A percentile compares a stretch with the other conserved stretches of the same genome.
These are phyloP conservation scores for Diplocarpon mali DNA, from an alignment of 2,329 filamentous ascomycete species.

Conservation along the genomic window DNA sequence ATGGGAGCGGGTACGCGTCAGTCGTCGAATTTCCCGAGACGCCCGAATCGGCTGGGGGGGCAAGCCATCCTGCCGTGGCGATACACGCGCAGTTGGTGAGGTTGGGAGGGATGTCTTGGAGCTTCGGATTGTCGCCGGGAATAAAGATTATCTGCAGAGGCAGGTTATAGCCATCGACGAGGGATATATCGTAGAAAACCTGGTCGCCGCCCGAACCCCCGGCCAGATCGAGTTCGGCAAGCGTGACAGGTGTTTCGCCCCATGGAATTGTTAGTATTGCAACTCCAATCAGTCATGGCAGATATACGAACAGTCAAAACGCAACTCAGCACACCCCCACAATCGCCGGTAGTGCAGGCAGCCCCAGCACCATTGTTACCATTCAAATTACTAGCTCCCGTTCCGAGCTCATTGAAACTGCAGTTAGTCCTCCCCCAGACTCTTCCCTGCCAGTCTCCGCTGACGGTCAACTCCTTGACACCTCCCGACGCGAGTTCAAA, in stretches of 20 bases:
- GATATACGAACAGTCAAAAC: conserved; percentile 47
- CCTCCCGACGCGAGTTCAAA: conserved; percentile 53
- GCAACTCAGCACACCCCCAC: conserved; percentile 59
- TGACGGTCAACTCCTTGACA: conserved; percentile 52
- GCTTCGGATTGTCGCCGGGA: conserved; percentile 47
- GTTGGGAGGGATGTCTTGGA: conserved; percentile 58
- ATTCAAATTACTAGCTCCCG: conserved; percentile 34
- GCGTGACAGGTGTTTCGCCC: conserved; percentile 63
- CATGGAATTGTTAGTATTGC: conserved; percentile 26
- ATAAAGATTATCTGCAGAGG: conserved; percentile 54
- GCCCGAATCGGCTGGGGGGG: conserved; percentile 37
- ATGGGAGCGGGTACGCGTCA: conserved; percentile 49
- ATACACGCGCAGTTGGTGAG: conserved; percentile 69
- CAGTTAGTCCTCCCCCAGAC: conserved; percentile 81
- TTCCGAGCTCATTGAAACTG: conserved; percentile 57
- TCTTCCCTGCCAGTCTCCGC: conserved; percentile 67
- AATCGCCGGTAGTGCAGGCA: conserved; percentile 68
- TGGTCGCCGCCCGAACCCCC: conserved; percentile 49
- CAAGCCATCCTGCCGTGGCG: conserved; percentile 53
- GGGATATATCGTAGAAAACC: conserved; percentile 74
- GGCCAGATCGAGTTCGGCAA: conserved; percentile 71
- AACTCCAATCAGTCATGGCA: conserved; percentile 1
- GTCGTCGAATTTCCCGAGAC: conserved; percentile 46
- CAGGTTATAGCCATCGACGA: conserved; percentile 78
- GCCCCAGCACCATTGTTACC: conserved; percentile 33